phyloP scores from a whole-genome alignment of 2,329 filamentous ascomycete species.

The Cytospora paraplurivora region DNA sequence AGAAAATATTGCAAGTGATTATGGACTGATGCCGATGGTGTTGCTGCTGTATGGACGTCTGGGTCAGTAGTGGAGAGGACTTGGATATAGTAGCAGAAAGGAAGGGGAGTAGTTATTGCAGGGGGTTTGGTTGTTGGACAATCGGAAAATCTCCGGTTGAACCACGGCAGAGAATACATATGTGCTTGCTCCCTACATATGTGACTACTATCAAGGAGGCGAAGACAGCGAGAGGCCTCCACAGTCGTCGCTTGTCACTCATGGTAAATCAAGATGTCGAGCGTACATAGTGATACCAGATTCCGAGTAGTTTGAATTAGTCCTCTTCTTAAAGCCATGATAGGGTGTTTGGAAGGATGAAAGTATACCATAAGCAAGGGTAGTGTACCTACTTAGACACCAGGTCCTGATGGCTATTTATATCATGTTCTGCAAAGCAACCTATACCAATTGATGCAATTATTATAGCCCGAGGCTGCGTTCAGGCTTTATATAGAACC shows the following conservation, averaged over 20 bases:
- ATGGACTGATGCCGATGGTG: too few relatives aligned
- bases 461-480: not conserved
- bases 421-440: conserved; percentile 19
- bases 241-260: not conserved
- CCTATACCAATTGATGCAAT: not conserved
- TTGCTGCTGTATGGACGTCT: not conserved
- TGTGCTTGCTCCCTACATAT: not conserved
- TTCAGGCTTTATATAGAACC: not conserved
- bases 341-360: not conserved
- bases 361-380: not conserved
- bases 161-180: not conserved
- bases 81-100: not conserved
- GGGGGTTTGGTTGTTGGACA: not conserved
- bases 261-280: not conserved
- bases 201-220: not conserved
- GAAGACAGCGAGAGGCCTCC: not conserved
- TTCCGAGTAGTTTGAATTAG: not conserved
- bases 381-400: not conserved
- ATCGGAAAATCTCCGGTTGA: not conserved
- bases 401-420: not conserved
- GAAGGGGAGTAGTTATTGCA: not conserved
- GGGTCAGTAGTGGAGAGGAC: not conserved
- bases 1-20: too few relatives aligned
- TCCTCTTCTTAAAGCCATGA: not conserved
- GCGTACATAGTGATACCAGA: not conserved